Evolutionary conservation across 1,284 basidiomycete genomes (phyloP), one percentile per base, ranked within the genome.

Genomic region (Fomitopsis betulina): DNA sequence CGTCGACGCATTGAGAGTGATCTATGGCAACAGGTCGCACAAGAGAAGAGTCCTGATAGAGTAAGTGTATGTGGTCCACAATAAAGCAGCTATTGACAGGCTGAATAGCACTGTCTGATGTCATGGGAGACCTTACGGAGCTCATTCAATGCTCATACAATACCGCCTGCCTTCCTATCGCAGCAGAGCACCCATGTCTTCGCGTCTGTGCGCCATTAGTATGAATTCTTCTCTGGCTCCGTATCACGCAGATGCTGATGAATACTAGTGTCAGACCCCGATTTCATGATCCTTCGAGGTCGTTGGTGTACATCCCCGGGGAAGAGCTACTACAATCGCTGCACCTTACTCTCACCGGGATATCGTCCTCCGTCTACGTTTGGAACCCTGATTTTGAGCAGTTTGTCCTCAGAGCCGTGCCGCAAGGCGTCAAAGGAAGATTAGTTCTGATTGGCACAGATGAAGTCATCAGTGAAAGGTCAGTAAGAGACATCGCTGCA

Each of bases 51-150:
- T 21, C 7, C 19, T 6, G 45, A 38, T 9, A 47, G 13, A 9
- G 55, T 56, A 17, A 49, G 43, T 5, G 8, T 12, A 3, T 6
- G 13, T 17, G 25, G 12, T 30, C 3, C 27, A 30, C 5, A 30
- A 30, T 30, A 30, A 30, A 8, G 27, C 27, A 4, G 8, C 8
- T 5, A 19, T 32, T 70, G 13, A 60, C 63, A n/a, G 50, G 65
- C 32, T 54, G 56, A 47, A 9, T 55, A 71, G 70, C 67, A 75
- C 66, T 72, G 76, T 58, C 72, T 79, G 1, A 68, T 81, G 42
- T 86, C 85, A 2, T 90, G 87, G 88, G 85, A 88, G 68, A 67
- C 77, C 35, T 68, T 85, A 39, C 76, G 76, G 25, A 66, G 71
- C 13, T 68, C 69, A n/a, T 73, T 71, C 56, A 62, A 69, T 2